Base-by-base conservation (phyloP, 2,329 filamentous ascomycete species). In the Arthroderma uncinatum region DNA sequence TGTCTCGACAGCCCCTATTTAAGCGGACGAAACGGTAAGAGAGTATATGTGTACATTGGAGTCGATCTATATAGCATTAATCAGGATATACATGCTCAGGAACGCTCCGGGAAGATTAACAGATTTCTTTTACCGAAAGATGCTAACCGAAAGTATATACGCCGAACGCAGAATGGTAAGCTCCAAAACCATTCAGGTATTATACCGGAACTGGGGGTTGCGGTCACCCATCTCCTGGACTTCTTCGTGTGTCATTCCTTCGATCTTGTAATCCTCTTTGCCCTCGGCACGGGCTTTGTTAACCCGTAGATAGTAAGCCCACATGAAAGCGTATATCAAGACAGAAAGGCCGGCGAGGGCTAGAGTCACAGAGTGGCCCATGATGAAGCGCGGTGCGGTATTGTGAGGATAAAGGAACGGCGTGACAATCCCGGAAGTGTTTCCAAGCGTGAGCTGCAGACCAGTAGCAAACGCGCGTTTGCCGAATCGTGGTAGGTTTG, bases 381-480 rank as follows among this genome's bases (percentile, higher is more conserved):
- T 75, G 37, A 81, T 72, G 64, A 81, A 86, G n/a, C 80, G 75
- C 1, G 82, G 82, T 0, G 68, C 74, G 53, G 83, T 79, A 7
- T 63, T 58, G 9, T 65, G 71, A 36, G 66, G 68, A 60, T 75
- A 76, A 9, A 76, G 61, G 63, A 88, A 89, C 0, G 84, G 81
- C 2, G 84, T 79, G 82, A 89, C 85, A 61, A 90, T 85, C 1
- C 87, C 87, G 9, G 82, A 79, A 14, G 78, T 76, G 61, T 90
- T 90, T 1, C 85, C 86, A 55, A 84, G 78, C 0, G 82, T 87
- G 36, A 89, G 73, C 67, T 89, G 85, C 66, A 89, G 67, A 0
- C 84, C 86, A 1, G 81, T 87, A 0, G 84, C 85, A 0, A 84
- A 86, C 0, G 86, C 86, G 33, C 87, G 76, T 69, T 90, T 91